Base-by-base conservation (phyloP, 2,329 filamentous ascomycete genomes). In the Neonectria sp. region DNA sequence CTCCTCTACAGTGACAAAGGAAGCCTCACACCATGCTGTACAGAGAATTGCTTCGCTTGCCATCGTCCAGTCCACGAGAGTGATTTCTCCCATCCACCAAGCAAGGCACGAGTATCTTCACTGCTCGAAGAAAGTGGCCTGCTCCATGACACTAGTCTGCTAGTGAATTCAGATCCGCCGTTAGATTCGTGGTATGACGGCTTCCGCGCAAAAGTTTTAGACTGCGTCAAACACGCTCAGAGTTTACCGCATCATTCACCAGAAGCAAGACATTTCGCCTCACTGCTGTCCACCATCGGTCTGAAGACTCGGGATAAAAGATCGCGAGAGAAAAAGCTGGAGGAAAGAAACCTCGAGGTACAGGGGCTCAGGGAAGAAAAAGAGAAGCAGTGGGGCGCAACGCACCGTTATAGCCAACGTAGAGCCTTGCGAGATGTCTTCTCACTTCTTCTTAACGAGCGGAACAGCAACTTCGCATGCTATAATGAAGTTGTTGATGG, bases 1-100 rank as follows among this genome's bases (percentile, higher is more conserved):
- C 40, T 45, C 17, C 40, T 45, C 40, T 45, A 45, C 40, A 45
- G 40, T n/a, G 40, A 45, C 40, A n/a, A 45, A n/a, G 40, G 40
- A 45, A 45, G 40, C 40, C 40, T 21, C 15, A 45, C 40, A 45
- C 15, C 40, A 45, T 45, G 40, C 40, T 45, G 17, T n/a, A 45
- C 21, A 45, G 40, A 45, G 40, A 45, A 45, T n/a, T 45, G 40
- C 40, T 5, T 45, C 17, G 40, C 17, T 45, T 45, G 40, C 40
- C 40, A 45, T 8, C 40, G 40, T 45, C 40, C 40, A 45, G 40
- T 21, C 40, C 15, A 45, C 40, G 40, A 45, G 40, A 45, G 13
- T 45, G 40, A 45, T 45, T 45, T 45, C 40, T 45, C 40, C 40
- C 40, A 45, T 45, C 40, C 40, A 45, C 40, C 40, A 45, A 45